Evolutionary conservation across 768 basidiomycete genomes (phyloP), one percentile per base, ranked within the genome.

Genomic region (Neoboletus brunneissimus): DNA sequence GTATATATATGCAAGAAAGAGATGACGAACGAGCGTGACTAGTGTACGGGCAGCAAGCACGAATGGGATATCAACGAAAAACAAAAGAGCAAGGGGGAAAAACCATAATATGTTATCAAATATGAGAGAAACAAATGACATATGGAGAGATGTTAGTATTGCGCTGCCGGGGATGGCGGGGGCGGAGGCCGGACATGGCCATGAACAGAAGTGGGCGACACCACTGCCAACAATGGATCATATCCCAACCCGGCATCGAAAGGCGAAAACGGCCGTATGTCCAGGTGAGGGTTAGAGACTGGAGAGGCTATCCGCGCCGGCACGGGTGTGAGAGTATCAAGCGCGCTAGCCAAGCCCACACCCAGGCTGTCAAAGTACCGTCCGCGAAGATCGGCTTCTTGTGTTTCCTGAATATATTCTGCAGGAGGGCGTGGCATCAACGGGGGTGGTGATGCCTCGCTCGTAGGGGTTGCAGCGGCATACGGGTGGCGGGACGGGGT

Each of bases 371-470:
- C 71, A n/a, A 58, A 72, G 43, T 57, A 63, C 11, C 79, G 79
- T 12, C 84, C 76, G 16, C 87, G 79, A 16, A 80, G 74, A 61
- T 92, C 88, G 61, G 86, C 89, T 61, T 86, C 86, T 57, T 82
- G 85, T 18, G 90, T 92, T 73, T 92, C 87, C 59, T 87, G 82
- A 57, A 93, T 90, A 67, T 92, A 92, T 53, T 88, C 86, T 7
- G 69, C 82, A 10, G 90, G 91, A 1, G 90, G 91, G 49, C 86
- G 83, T 3, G 90, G 91, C 76, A 81, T 74, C 58, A 92, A 73
- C 9, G 90, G 89, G 0, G 89, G 89, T 0, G 88, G 89, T 0
- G 76, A 75, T 5, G 73, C 58, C 10, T 57, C 53, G 41, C 9
- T 51, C 18, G 47, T 44, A 9, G 64, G 57, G 0, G 46, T 64